Conservation (phyloP, 108 stramenopile genomes). For the Craspedostauros australis region DNA sequence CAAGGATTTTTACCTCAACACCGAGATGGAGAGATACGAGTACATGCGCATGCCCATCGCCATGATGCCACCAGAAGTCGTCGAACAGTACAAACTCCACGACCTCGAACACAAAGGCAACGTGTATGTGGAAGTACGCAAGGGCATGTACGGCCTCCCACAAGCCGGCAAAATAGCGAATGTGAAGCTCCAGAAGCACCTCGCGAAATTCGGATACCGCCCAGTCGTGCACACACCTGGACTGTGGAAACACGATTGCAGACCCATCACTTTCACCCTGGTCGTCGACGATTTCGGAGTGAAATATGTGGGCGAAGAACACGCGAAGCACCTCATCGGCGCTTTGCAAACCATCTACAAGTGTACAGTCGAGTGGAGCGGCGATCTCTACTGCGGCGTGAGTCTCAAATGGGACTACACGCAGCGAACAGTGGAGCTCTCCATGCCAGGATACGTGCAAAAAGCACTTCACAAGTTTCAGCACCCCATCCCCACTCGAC, state of each 20-base stretch:
- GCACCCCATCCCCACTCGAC: conserved; percentile 20
- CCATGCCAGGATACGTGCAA: conserved; percentile 39
- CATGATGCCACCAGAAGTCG: conserved; percentile 19
- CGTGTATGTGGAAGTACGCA: conserved; percentile 7
- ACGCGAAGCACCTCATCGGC: conserved; percentile 33
- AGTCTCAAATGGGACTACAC: conserved; percentile 40
- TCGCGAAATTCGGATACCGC: conserved; percentile 20
- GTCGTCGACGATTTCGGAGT: conserved; percentile 53
- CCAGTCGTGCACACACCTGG: conserved; percentile 19
- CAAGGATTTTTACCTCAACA: conserved; percentile 28
- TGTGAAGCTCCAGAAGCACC: conserved; percentile 7
- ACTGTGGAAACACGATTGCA: conserved; percentile 24
- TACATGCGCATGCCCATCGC: conserved; percentile 30
- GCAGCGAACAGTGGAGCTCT: conserved; percentile 21
- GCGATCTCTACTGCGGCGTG: conserved; percentile 24
- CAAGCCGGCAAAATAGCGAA: conserved; percentile 40
- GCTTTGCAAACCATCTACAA: conserved; percentile 17
- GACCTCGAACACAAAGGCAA: background rate
- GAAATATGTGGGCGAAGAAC: conserved; percentile 23
- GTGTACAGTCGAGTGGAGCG: conserved; percentile 19
- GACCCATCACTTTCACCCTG: conserved; percentile 25
- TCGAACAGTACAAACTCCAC: conserved; percentile 28
- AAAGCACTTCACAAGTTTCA: conserved; percentile 26
- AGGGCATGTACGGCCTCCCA: conserved; percentile 42
- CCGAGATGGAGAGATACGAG: conserved; percentile 21